phyloP scores from a whole-genome alignment of 108 stramenopile genomes.

The Nitzschia inconspicua region DNA sequence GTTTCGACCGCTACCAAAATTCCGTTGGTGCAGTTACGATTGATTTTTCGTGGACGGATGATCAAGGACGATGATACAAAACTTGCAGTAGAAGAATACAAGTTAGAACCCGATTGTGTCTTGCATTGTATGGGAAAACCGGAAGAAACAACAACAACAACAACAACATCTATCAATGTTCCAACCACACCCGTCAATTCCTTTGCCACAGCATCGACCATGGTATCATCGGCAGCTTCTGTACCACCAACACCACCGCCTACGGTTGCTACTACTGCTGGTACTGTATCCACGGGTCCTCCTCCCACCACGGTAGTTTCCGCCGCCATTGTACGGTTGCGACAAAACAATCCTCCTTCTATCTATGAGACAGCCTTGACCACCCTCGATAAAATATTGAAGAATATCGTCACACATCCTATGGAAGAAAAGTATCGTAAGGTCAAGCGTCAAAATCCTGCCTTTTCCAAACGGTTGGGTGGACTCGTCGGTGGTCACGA shows the following conservation, averaged over 20 bases:
- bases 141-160: slow-evolving; percentile 8
- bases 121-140: slow-evolving; percentile 88
- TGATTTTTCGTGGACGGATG: slow-evolving; percentile 81
- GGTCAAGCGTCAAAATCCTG: slow-evolving; percentile 70
- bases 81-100: slow-evolving; percentile 54
- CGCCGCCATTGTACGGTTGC: slow-evolving; percentile 44
- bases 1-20: slow-evolving; percentile 61
- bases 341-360: slow-evolving; percentile 30
- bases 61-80: slow-evolving; percentile 49
- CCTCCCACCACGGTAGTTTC: not conserved
- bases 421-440: slow-evolving; percentile 87
- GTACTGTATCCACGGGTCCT: not conserved
- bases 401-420: slow-evolving; percentile 68
- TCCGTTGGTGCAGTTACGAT: slow-evolving; percentile 49
- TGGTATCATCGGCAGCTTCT: slow-evolving; percentile 8
- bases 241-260: slow-evolving; percentile 14
- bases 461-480: slow-evolving; percentile 69
- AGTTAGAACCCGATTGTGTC: slow-evolving; percentile 74
- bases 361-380: slow-evolving; percentile 52
- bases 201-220: slow-evolving; percentile 4
- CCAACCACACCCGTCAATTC: slow-evolving; percentile 1
- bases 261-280: slow-evolving; percentile 4
- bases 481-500: slow-evolving; percentile 50
- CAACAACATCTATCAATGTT: slow-evolving; percentile 12
- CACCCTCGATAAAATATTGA: slow-evolving; percentile 65